These are phyloP conservation scores for Endocarpon pusillum DNA, from an alignment of 495 filamentous ascomycete genomes.

Conservation along the genomic window DNA sequence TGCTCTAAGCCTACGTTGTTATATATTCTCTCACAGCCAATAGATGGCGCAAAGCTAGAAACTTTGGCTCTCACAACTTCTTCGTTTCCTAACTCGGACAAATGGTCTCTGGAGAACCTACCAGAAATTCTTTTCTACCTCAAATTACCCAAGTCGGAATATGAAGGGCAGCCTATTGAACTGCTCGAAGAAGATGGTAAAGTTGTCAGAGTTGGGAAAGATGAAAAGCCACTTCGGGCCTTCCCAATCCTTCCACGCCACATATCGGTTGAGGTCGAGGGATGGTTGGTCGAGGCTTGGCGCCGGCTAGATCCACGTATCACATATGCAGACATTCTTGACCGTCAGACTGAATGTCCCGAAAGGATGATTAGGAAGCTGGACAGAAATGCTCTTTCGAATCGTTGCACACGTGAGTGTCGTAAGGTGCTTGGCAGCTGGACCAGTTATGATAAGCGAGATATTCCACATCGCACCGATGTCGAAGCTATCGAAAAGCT, in stretches of 20 bases:
- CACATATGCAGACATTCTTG: slow-evolving; percentile 10
- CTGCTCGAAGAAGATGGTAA: not conserved
- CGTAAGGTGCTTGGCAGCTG: not conserved
- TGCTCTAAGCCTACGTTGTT: too few species aligned
- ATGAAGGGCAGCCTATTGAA: slow-evolving; percentile 1
- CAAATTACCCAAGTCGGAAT: slow-evolving; percentile 1
- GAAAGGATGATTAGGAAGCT: not conserved
- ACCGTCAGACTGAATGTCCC: slow-evolving; percentile 5
- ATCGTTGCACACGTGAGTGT: not conserved
- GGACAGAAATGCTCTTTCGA: not conserved
- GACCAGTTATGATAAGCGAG: not conserved
- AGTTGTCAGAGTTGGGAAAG: not conserved
- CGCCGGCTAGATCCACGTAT: slow-evolving; percentile 10
- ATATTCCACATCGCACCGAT: slow-evolving; percentile 2
- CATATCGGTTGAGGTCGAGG: slow-evolving; percentile 11
- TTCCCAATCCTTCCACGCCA: slow-evolving; percentile 6
- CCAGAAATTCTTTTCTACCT: slow-evolving; percentile 11
- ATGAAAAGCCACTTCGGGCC: slow-evolving; percentile 5
- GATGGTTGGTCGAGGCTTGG: slow-evolving; percentile 14
- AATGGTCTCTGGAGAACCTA: slow-evolving; percentile 9
- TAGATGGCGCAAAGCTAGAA: too few species aligned
- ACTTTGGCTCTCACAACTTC: too few species aligned
- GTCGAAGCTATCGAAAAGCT: slow-evolving; percentile 5
- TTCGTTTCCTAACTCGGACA: too few species aligned
- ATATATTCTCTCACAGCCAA: too few species aligned